These are phyloP conservation scores for Aspergillus sp. DNA, from an alignment of 2,329 filamentous ascomycete species.

Conservation along the genomic window DNA sequence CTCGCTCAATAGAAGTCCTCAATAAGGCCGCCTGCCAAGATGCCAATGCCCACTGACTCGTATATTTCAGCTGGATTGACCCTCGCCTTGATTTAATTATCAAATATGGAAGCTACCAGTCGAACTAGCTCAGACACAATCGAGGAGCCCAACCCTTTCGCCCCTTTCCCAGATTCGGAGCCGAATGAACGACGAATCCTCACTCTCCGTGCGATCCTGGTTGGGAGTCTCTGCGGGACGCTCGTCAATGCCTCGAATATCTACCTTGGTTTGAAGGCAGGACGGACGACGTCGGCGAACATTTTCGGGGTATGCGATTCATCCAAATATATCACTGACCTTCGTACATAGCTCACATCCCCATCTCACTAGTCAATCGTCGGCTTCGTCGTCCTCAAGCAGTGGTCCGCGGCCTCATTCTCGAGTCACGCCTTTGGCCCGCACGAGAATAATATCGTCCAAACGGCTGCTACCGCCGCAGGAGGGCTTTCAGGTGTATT, in stretches of 20 bases:
- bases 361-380: conserved; percentile 6
- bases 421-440: conserved; percentile 3
- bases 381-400: conserved; percentile 7
- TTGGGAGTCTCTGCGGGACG: conserved; percentile 6
- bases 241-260: conserved; percentile 13
- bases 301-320: conserved; percentile 10
- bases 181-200: neutral
- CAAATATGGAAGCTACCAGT: neutral
- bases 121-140: neutral
- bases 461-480: conserved; percentile 11
- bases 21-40: no score
- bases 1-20: no score
- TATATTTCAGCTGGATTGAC: no score
- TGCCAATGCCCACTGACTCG: no score
- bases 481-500: conserved; percentile 11
- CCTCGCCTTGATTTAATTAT: no score
- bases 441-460: conserved; percentile 14
- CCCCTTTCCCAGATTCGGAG: neutral
- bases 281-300: conserved; percentile 10
- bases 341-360: neutral
- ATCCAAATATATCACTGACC: no score
- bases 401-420: neutral
- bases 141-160: neutral
- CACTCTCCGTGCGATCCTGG: conserved; percentile 5
- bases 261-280: conserved; percentile 12